Percentiles rank a stretch among this genome's conserved stretches.
Conservation (phyloP, 805 yeast genomes). For the Starmera caribaea region DNA sequence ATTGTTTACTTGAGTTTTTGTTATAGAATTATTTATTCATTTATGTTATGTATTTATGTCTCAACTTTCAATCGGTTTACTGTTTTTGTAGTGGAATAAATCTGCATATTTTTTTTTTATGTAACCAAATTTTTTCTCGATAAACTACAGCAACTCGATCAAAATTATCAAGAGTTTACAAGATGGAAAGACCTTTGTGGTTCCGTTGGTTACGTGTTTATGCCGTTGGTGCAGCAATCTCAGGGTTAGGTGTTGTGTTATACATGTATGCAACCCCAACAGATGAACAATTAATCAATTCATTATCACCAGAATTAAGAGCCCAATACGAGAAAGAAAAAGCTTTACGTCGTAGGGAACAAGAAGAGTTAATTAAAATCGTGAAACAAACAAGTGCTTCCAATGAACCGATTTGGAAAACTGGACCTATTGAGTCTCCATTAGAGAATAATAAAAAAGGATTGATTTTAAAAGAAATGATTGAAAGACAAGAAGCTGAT, state of each 20-base stretch:
- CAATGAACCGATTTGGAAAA: slow-evolving; percentile 75
- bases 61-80: no score
- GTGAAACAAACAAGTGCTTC: slow-evolving; percentile 55
- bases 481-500: slow-evolving; percentile 38
- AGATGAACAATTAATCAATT: slow-evolving; percentile 66
- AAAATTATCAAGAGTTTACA: not conserved
- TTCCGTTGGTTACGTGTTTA: slow-evolving; percentile 49
- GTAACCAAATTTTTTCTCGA: no score
- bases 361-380: slow-evolving; percentile 57
- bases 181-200: slow-evolving; percentile 37
- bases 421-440: slow-evolving; percentile 62
- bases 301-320: slow-evolving; percentile 75
- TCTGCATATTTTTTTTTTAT: no score
- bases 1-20: not conserved
- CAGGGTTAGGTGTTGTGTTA: slow-evolving; percentile 63
- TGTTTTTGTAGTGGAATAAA: no score
- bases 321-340: slow-evolving; percentile 62
- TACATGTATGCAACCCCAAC: slow-evolving; percentile 75
- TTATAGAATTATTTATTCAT: no score
- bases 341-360: slow-evolving; percentile 56
- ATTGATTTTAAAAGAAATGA: slow-evolving; percentile 32
- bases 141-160: no score
- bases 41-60: no score
- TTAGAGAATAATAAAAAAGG: slow-evolving; percentile 35
- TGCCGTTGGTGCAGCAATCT: slow-evolving; percentile 53